Evolutionary conservation across 2,329 filamentous ascomycete genomes (phyloP).

Genomic region (Macrophomina pseudophaseolina): DNA sequence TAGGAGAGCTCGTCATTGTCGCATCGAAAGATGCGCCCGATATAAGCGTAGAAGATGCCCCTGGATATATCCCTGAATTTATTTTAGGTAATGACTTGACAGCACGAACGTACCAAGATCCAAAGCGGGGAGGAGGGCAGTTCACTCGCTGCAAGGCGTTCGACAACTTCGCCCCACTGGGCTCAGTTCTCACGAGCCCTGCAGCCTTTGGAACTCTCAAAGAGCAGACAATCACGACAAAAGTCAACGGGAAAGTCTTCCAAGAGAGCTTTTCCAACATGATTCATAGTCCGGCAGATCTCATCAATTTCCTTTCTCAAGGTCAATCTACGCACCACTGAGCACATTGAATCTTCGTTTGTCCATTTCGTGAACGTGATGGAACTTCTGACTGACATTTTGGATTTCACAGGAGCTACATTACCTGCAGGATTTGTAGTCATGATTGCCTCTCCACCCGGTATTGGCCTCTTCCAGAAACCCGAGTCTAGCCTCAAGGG

Average conservation of each 20-base stretch:
- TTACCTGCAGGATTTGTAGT: conserved; percentile 47
- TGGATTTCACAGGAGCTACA: conserved; percentile 46
- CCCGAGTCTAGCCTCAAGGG: conserved; percentile 8
- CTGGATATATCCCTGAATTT: conserved; percentile 57
- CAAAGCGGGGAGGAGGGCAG: conserved; percentile 41
- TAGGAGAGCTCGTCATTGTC: conserved; percentile 21
- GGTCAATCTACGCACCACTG: conserved; percentile 41
- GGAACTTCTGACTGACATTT: conserved; percentile 28
- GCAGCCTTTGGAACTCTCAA: conserved; percentile 9
- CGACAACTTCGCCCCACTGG: conserved; percentile 24
- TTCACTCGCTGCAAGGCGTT: conserved; percentile 26
- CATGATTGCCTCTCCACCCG: conserved; percentile 48
- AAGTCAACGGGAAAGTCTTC: conserved; percentile 28
- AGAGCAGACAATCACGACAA: conserved; percentile 19
- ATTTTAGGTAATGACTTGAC: conserved; percentile 31
- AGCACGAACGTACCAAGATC: conserved; percentile 37
- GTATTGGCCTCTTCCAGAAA: conserved; percentile 27
- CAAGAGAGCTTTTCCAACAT: conserved; percentile 14
- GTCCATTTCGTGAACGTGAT: background rate
- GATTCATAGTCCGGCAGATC: conserved; percentile 16
- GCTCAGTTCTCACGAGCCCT: conserved; percentile 28
- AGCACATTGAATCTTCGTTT: background rate
- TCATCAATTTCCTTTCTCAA: conserved; percentile 8
- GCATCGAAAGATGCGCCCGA: conserved; percentile 28
- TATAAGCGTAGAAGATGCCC: conserved; percentile 28